Conservation (phyloP, 106 monocot genomes). For the Chionographis japonica region DNA sequence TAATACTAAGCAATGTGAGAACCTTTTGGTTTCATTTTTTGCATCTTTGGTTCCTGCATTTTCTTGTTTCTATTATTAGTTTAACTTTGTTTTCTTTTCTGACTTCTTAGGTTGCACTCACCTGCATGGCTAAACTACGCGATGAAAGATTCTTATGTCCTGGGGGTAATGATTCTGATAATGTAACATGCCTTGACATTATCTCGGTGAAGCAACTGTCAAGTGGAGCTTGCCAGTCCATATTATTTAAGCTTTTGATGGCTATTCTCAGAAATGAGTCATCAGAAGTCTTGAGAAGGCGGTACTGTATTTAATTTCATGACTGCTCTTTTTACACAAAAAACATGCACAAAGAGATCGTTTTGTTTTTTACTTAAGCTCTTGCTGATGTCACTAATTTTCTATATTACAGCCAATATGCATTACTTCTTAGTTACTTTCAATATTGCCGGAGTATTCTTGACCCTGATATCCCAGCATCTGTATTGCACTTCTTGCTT, state of each 20-base stretch:
- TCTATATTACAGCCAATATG: slow-evolving; percentile 68
- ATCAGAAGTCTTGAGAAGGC: slow-evolving; percentile 79
- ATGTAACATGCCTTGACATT: slow-evolving; percentile 81
- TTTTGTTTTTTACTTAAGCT: neutral
- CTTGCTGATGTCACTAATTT: slow-evolving; percentile 1
- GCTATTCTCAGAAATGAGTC: slow-evolving; percentile 89
- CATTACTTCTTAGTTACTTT: slow-evolving; percentile 84
- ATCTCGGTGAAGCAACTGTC: slow-evolving; percentile 68
- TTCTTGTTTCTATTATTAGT: neutral
- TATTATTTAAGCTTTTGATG: slow-evolving; percentile 83
- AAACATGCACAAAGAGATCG: neutral
- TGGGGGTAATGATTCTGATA: slow-evolving; percentile 67
- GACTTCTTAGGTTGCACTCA: slow-evolving; percentile 71
- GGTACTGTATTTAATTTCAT: slow-evolving; percentile 39
- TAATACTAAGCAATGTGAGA: slow-evolving; percentile 71
- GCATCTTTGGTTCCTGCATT: neutral
- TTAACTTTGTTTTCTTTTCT: slow-evolving; percentile 4
- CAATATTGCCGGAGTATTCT: slow-evolving; percentile 88
- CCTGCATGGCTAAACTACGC: slow-evolving; percentile 89
- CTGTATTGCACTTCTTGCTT: slow-evolving; percentile 68
- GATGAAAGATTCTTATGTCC: slow-evolving; percentile 88
- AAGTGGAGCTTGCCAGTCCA: slow-evolving; percentile 84
- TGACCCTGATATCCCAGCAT: slow-evolving; percentile 77
- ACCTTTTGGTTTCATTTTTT: neutral
- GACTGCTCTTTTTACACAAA: neutral